Percentiles rank a stretch among this genome's conserved stretches.
These are phyloP conservation scores for Beta vulgaris DNA, from an alignment of 148 eudicot genomes.

Conservation along the genomic window DNA sequence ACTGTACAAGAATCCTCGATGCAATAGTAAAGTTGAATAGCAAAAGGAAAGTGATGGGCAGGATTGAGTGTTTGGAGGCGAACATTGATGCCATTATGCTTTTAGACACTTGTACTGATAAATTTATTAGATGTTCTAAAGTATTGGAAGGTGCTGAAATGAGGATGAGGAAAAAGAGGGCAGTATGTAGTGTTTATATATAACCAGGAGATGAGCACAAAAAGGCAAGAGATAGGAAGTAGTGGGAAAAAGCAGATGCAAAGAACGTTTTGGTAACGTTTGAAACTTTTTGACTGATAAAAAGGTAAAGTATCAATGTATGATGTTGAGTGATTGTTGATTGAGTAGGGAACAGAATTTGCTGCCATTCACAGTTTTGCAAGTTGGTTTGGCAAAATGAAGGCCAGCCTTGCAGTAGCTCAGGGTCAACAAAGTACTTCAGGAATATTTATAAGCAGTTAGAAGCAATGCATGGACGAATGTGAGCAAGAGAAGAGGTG, in stretches of 20 bases:
- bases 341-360: conserved; percentile 7
- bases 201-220: not conserved
- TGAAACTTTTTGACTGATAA: not conserved
- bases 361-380: not conserved
- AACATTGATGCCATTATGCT: not conserved
- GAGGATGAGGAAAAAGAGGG: conserved; percentile 1
- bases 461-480: not conserved
- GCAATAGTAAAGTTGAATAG: conserved; percentile 1
- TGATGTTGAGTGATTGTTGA: not conserved
- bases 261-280: not conserved
- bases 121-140: no score
- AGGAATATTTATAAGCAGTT: not conserved
- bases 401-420: conserved; percentile 1
- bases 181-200: not conserved
- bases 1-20: conserved; percentile 10
- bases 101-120: not conserved
- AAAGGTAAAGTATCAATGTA: not conserved
- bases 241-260: not conserved
- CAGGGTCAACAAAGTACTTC: not conserved
- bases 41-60: not conserved
- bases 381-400: not conserved
- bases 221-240: not conserved
- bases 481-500: not conserved
- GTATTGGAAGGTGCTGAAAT: not conserved
- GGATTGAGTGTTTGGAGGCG: not conserved